A percentile compares a stretch with the other conserved stretches of the same genome.
These are phyloP conservation scores for Hanseniaspora sp. DNA, from an alignment of 1,139 yeast species.

Conservation along the genomic window DNA sequence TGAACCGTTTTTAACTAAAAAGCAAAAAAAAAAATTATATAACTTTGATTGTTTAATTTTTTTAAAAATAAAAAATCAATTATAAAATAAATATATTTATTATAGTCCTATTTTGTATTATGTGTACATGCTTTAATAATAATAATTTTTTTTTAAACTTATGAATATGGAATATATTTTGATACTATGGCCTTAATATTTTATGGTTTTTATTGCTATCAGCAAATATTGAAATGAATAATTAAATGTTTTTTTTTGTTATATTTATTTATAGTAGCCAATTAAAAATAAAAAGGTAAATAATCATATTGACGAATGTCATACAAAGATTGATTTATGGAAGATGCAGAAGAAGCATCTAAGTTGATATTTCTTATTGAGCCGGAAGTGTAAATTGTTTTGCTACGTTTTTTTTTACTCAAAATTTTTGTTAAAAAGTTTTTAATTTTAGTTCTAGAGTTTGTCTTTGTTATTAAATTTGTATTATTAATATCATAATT, in stretches of 20 bases:
- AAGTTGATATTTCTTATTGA: not conserved
- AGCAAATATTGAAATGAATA: too few relatives aligned
- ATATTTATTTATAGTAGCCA: too few relatives aligned
- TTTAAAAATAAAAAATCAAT: too few relatives aligned
- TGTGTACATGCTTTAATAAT: not conserved
- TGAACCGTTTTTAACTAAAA: not conserved
- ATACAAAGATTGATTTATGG: not conserved
- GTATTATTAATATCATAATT: not conserved
- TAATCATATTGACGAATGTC: not conserved
- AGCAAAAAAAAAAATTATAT: too few relatives aligned
- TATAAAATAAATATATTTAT: too few relatives aligned
- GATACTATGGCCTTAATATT: too few relatives aligned
- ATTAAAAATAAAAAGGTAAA: not conserved
- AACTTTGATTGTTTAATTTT: too few relatives aligned
- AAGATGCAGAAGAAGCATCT: not conserved
- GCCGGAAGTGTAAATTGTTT: not conserved
- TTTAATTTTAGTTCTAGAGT: conserved; percentile 1
- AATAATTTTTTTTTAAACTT: too few relatives aligned
- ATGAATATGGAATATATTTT: too few relatives aligned
- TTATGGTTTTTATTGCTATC: too few relatives aligned
- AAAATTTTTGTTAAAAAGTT: not conserved
- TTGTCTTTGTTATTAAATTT: not conserved
- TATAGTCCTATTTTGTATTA: not conserved
- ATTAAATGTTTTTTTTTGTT: too few relatives aligned
- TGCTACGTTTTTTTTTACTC: not conserved